Percentiles rank a stretch among this genome's conserved stretches.
These are phyloP conservation scores for Jaenimonas drosophilae DNA, from an alignment of 208 protist genomes.

Conservation along the genomic window DNA sequence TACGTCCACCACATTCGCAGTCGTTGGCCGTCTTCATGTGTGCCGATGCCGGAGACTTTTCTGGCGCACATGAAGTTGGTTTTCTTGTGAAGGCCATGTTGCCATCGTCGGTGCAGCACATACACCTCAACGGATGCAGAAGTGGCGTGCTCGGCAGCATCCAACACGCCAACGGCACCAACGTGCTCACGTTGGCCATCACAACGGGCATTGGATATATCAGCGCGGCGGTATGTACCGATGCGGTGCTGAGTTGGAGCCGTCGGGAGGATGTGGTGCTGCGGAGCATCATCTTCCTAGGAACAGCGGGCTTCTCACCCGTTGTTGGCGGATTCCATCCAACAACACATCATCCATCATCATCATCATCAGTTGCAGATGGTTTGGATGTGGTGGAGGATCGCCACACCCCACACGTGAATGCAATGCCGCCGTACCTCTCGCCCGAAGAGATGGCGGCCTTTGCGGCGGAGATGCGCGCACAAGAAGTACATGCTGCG, in stretches of 20 bases:
- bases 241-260: conserved; percentile 14
- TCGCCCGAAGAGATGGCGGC: too few species aligned
- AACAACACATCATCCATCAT: conserved; percentile 21
- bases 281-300: conserved; percentile 31
- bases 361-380: too few species aligned
- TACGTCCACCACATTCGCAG: too few species aligned
- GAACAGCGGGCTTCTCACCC: conserved; percentile 52
- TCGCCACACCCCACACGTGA: too few species aligned
- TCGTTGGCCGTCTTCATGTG: conserved; percentile 42
- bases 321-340: conserved; percentile 45
- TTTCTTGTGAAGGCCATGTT: conserved; percentile 22
- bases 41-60: conserved; percentile 25
- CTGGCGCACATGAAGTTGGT: conserved; percentile 27
- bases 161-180: conserved; percentile 16
- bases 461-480: too few species aligned
- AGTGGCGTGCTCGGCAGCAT: conserved; percentile 29
- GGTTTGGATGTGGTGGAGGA: too few species aligned
- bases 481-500: too few species aligned
- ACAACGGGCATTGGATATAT: conserved; percentile 49
- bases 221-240: conserved; percentile 33
- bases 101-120: too few species aligned
- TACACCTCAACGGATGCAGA: conserved; percentile 28
- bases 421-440: too few species aligned
- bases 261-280: conserved; percentile 11
- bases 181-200: conserved; percentile 18